Base-by-base conservation (phyloP, 371 early-diverging fungal genomes). In the Cokeromyces recurvatus region DNA sequence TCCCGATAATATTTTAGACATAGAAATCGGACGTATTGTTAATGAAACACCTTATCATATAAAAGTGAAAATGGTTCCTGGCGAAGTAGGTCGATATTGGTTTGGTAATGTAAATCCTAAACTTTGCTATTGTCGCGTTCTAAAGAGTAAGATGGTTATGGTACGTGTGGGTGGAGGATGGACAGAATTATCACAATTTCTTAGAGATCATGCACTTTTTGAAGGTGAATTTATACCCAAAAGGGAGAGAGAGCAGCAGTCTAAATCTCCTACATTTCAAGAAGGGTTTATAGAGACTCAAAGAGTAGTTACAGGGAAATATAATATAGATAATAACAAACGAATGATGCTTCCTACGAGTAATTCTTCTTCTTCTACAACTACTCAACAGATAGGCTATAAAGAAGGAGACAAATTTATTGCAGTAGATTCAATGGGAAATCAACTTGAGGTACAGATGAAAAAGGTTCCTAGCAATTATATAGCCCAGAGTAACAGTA, bases 121-220 rank as follows among this genome's bases (percentile, higher is more conserved):
- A 46, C 51, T 84, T 14, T 82, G 82, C 36, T 84, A 79, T 53
- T 88, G 88, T 52, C 81, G 86, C 22, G 74, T 86, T 9, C 60
- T 88, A 32, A 68, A 78, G 43, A 79, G 78, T 46, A 74, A 78
- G 11, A 78, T 80, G 71, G 86, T 88, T 17, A 85, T 88, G 85
- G 86, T 88, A 29, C 75, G 88, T 35, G 83, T 88, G 2, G 88
- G 88, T 17, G 88, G 88, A 43, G 88, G 73, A 4, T 88, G 88
- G 88, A 71, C 71, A 14, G 84, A 84, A 46, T 55, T 84, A 10
- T 78, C 84, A 27, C 77, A 79, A 60, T 84, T 72, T 41, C 48
- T 72, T 36, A 36, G 73, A 23, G 63, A 66, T 35, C 73, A 72
- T 58, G 66, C 69, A 19, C 34, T 68, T 10, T 39, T 72, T 6